Conservation (phyloP, 2,329 filamentous ascomycete genomes). For the Fusarium euwallaceae region DNA sequence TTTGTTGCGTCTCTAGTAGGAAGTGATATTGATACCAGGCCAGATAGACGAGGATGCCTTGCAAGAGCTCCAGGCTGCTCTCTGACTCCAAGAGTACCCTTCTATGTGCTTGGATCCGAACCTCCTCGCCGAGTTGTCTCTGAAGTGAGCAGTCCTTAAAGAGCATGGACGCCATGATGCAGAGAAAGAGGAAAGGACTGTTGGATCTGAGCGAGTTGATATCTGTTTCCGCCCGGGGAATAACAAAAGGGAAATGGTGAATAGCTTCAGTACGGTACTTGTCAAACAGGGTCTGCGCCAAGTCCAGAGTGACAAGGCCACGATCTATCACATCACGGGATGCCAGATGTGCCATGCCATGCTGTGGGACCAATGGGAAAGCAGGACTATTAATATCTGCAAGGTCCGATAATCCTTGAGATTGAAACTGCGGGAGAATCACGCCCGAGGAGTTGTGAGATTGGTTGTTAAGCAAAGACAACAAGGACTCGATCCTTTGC, state of each 20-base stretch:
- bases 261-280: constrained; percentile 4
- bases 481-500: neutral
- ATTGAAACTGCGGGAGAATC: neutral
- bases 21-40: constrained; percentile 19
- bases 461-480: neutral
- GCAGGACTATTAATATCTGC: neutral
- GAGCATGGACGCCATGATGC: constrained; percentile 1
- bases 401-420: neutral
- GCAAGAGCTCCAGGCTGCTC: constrained; percentile 3
- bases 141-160: constrained; percentile 4
- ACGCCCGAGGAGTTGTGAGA: neutral
- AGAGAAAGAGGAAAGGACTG: neutral
- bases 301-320: neutral
- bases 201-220: neutral
- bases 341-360: neutral
- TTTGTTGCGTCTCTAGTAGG: constrained; percentile 5
- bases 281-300: constrained; percentile 2
- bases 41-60: constrained; percentile 2
- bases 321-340: constrained; percentile 4
- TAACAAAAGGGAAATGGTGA: neutral
- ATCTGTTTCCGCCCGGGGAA: neutral
- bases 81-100: constrained; percentile 2
- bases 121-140: constrained; percentile 7
- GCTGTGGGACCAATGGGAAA: neutral
- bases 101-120: constrained; percentile 2